phyloP scores from a whole-genome alignment of 768 basidiomycete species.

The Suillus variegatus region DNA sequence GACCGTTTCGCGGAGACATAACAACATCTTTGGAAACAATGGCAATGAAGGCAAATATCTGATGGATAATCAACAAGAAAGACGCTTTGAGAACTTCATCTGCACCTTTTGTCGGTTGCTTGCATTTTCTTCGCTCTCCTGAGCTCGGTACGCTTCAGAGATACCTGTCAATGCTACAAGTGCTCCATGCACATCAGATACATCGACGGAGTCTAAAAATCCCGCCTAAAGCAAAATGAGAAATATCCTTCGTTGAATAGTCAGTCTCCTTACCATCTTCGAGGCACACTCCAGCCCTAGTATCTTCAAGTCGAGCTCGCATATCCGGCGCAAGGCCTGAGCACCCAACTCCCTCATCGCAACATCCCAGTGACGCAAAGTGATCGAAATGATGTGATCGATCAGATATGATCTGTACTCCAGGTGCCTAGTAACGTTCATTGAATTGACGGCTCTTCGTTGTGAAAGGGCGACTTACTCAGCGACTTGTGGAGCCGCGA shows the following conservation, averaged over 20 bases:
- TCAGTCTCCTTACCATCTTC: constrained; percentile 52
- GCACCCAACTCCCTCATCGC: constrained; percentile 78
- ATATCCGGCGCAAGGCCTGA: constrained; percentile 70
- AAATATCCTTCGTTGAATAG: constrained; percentile 10
- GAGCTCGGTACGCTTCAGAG: constrained; percentile 53
- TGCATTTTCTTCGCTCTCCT: constrained; percentile 35
- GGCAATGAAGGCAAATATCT: constrained; percentile 70
- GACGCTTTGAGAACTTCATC: constrained; percentile 3
- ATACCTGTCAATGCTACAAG: constrained; percentile 76
- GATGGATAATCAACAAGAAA: constrained; percentile 4
- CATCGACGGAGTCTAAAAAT: constrained; percentile 65
- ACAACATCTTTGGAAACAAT: constrained; percentile 60
- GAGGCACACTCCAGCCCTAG: constrained; percentile 52
- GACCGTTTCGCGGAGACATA: constrained; percentile 66
- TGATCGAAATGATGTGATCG: constrained; percentile 71
- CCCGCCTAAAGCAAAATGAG: constrained; percentile 41
- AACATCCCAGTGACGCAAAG: constrained; percentile 87
- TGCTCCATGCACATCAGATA: constrained; percentile 76
- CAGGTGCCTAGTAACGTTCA: constrained; percentile 52
- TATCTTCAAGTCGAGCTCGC: constrained; percentile 53
- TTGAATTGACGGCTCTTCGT: constrained; percentile 14
- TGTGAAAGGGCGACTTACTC: constrained; percentile 54
- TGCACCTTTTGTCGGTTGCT: constrained; percentile 46
- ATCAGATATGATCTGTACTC: constrained; percentile 75
- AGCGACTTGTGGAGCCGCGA: constrained; percentile 84